Evolutionary conservation across 495 filamentous ascomycete genomes (phyloP), one percentile per base, ranked within the genome.

Genomic region (Lasiosphaeria hispida): DNA sequence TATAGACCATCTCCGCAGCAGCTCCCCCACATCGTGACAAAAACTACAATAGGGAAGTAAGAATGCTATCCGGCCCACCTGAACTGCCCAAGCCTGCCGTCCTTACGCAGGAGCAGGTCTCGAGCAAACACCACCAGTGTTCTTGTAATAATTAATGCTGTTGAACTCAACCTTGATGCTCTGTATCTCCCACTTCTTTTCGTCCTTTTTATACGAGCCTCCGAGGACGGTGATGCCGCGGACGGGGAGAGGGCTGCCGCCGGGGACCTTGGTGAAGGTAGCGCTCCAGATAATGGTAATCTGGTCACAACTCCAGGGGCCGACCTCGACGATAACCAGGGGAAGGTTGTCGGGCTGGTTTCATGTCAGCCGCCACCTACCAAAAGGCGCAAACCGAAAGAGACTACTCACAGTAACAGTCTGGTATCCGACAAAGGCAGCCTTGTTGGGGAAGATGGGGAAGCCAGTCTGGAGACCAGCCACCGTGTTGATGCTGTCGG

Each of bases 401-500:
- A 30, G 23, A 5, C 23, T 5, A 49, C 48, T 5, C 40, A 65
- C 65, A 30, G 48, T 35, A 11, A 30, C 37, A 11, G 56, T 48
- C 59, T 64, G 50, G 30, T 64, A 58, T 11, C 52, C 56, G 13
- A 69, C 42, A 47, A 72, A 67, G 15, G 61, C 65, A 11, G 50
- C 10, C 63, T 70, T 72, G 50, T 10, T 63, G 13, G 67, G 63
- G 48, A 72, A 72, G 10, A 65, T 72, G 37, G 53, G 41, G 18
- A 9, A 40, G 15, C 68, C 69, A 1, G 69, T 56, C 0, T 59
- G 61, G 14, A 62, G 49, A n/a, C 63, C 59, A 8, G 63, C 60
- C 5, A 72, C 45, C 19, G 57, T 65, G 57, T 72, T 72, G 65
- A 72, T 72, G 59, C 61, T 65, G 65, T 68, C 69, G 7, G 62